Evolutionary conservation across 75 land plant species (phyloP), one percentile per base, ranked within the genome.

Genomic region (Larix kaempferi): DNA sequence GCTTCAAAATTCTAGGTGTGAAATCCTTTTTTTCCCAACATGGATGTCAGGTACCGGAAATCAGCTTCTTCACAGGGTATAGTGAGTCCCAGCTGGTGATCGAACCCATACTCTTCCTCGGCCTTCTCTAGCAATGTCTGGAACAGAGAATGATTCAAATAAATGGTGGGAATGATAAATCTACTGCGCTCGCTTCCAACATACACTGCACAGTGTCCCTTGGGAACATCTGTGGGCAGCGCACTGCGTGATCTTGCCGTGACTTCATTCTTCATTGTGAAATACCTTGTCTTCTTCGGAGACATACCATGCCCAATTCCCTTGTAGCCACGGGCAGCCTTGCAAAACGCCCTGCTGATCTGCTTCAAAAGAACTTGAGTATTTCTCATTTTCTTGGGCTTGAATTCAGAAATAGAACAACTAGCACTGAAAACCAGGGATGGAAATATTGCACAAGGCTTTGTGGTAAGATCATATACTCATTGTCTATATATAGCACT

Each of bases 81-180:
- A n/a, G 83, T 80, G 55, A 89, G 84, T 4, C 73, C 80, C 81
- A 80, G 79, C 0, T 84, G 74, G 69, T 87, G 85, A 72, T 84
- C 81, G 39, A 89, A 92, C 1, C 91, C 91, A 57, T 85, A 86
- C 80, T 92, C 94, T 23, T 89, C 91, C 60, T 87, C 90, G 0
- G 91, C 86, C 61, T 74, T 79, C n/a, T 57, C 59, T 58, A 92
- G 81, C n/a, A 92, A 62, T 52, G 71, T 76, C 67, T 82, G 84
- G 39, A 92, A 88, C 76, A 82, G 76, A 33, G 88, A 89, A 69
- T 86, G 83, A 11, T 72, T 52, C 49, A 92, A 59, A 61, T 82
- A 80, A 13, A 82, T 80, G 12, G 87, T 86, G 7, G 86, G 85
- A 54, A 89, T 82, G 22, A 92, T 81, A 82, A 87, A 84, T 29